Evolutionary conservation across 192 early-diverging fungal species (phyloP).

Genomic region (Allomyces arbusculus): DNA sequence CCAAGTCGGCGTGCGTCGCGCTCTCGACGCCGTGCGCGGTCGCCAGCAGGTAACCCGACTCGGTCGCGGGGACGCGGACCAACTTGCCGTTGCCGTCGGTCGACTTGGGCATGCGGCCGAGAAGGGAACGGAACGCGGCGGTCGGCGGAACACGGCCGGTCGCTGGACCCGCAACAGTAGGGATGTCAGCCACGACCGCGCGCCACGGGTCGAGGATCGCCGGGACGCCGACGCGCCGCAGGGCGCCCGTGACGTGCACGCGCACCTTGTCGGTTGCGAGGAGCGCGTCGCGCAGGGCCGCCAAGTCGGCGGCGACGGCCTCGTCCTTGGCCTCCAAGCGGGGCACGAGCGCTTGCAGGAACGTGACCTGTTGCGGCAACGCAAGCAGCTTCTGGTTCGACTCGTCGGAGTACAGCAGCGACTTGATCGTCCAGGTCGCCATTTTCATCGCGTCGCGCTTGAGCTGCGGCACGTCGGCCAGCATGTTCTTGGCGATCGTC

Average conservation of each 20-base stretch:
- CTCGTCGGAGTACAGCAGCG: neutral
- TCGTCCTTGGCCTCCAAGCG: neutral
- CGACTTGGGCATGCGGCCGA: neutral
- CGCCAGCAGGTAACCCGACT: neutral
- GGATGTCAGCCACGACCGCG: neutral
- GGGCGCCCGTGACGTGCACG: neutral
- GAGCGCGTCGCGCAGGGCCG: neutral
- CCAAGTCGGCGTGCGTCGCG: slow-evolving; percentile 20
- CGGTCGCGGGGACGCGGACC: neutral
- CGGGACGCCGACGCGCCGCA: neutral
- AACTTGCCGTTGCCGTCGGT: neutral
- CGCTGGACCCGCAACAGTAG: neutral
- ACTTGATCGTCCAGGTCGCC: neutral
- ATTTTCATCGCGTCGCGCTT: slow-evolving; percentile 26
- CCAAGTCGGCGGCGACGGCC: neutral
- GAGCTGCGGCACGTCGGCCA: slow-evolving; percentile 30
- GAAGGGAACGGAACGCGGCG: neutral
- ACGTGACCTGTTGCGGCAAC: neutral
- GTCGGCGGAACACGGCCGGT: neutral
- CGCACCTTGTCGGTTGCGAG: neutral
- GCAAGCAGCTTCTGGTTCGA: neutral
- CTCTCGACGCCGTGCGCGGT: neutral
- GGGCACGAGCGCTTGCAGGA: neutral
- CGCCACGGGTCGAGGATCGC: neutral
- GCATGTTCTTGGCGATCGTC: slow-evolving; percentile 22